phyloP scores from a whole-genome alignment of 1,284 basidiomycete genomes.

The Tranzscheliella williamsii region DNA sequence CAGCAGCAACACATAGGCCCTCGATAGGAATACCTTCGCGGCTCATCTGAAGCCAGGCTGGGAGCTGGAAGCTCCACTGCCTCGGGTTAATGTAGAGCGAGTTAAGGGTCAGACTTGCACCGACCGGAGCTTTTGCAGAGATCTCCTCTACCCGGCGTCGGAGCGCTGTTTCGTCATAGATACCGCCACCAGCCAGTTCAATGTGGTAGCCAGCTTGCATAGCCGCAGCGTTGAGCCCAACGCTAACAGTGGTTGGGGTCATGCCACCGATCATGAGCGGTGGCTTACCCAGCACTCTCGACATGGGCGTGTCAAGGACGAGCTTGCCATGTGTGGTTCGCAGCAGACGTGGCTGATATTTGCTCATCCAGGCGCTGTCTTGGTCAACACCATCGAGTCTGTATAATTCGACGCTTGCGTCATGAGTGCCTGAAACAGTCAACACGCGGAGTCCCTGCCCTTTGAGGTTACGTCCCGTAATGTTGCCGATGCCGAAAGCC shows the following conservation, averaged over 20 bases:
- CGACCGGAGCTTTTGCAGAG: slow-evolving; percentile 38
- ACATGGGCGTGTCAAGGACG: slow-evolving; percentile 86
- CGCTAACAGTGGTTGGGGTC: slow-evolving; percentile 63
- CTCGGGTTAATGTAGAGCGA: slow-evolving; percentile 97
- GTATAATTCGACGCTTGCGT: slow-evolving; percentile 64
- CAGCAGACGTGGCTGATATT: slow-evolving; percentile 80
- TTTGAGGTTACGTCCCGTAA: slow-evolving; percentile 86
- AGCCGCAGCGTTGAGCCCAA: slow-evolving; percentile 67
- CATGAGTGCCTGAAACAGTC: slow-evolving; percentile 44
- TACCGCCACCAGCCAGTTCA: slow-evolving; percentile 95
- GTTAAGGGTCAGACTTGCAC: slow-evolving; percentile 79
- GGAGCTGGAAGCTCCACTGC: slow-evolving; percentile 91
- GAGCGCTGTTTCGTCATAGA: slow-evolving; percentile 86
- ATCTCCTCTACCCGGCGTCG: slow-evolving; percentile 74
- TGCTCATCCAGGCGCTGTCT: slow-evolving; percentile 88
- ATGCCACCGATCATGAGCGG: slow-evolving; percentile 99
- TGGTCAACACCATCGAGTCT: slow-evolving; percentile 70
- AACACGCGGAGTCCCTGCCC: slow-evolving; percentile 84
- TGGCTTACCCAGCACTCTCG: slow-evolving; percentile 88
- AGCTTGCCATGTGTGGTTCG: slow-evolving; percentile 67
- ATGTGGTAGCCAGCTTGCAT: slow-evolving; percentile 93
- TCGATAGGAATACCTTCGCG: slow-evolving; percentile 92
- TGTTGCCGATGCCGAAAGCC: slow-evolving; percentile 84
- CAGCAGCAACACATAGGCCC: slow-evolving; percentile 96
- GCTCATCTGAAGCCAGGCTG: slow-evolving; percentile 96